Base-by-base conservation (phyloP, 345 rosid species). In the Citrus hindsii region DNA sequence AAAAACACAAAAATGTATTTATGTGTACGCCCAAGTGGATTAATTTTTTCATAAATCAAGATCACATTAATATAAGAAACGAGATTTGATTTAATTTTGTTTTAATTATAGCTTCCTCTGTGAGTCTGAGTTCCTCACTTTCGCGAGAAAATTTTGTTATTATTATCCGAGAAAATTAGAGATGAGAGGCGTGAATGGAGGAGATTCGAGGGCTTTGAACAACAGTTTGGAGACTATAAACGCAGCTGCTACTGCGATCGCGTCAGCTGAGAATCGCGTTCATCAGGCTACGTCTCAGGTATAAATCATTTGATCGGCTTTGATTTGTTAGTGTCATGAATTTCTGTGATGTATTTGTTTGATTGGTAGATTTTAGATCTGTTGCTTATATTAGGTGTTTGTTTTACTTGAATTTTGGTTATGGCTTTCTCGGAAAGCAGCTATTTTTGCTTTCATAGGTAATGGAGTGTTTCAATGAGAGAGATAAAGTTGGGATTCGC, bases 241-340 rank as follows among this genome's bases (percentile, higher is more conserved):
- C 93, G 97, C 98, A 28, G 98, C 98, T 76, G 98, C 97, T 81
- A 82, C 91, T 21, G 97, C 93, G 84, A 86, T 96, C 82, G 93
- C 93, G n/a, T 89, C 91, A 19, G 89, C 90, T 61, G 94, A 89
- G 85, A 88, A 81, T 83, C 97, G 95, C 84, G 76, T 78, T 83
- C 86, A 84, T 64, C 97, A 84, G 59, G 81, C 90, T 75, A 71
- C 94, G 67, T 80, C 79, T 84, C 94, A 84, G 91, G 93, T 89
- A 22, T 4, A 70, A 13, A 1, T 37, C 58, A 42, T 24, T 69
- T 80, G 76, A 30, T 56, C 33, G 14, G 30, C 22, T 30, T 62
- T 40, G 4, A 28, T 63, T 32, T 25, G 19, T 60, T 33, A 12
- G 7, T 40, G 77, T 6, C 56, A 40, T 56, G 67, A 59, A 71